These are phyloP conservation scores for Teratosphaeria gauchensis DNA, from an alignment of 2,329 filamentous ascomycete species.

Conservation along the genomic window DNA sequence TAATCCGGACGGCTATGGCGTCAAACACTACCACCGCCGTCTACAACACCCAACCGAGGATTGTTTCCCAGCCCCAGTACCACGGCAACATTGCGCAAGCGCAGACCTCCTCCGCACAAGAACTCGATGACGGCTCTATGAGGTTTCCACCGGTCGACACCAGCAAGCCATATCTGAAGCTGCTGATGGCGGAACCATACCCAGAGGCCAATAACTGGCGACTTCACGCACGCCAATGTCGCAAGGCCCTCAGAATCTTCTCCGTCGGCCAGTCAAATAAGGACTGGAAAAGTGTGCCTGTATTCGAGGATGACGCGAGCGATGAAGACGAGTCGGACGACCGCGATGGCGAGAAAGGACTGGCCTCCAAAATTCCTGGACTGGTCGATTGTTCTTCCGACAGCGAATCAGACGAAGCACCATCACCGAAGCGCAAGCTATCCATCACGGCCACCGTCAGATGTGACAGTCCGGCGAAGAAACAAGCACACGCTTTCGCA, in stretches of 20 bases:
- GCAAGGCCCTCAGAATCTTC: neutral
- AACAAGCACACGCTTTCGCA: neutral
- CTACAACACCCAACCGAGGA: neutral
- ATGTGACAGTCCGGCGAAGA: neutral
- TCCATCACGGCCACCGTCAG: neutral
- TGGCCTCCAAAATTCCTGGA: neutral
- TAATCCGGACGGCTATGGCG: neutral
- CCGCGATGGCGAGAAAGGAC: neutral
- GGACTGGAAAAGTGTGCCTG: neutral
- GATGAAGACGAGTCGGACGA: neutral
- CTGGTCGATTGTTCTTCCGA: neutral
- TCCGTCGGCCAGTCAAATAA: neutral
- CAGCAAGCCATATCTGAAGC: constrained; percentile 1
- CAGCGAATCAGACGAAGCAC: neutral
- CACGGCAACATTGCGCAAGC: neutral
- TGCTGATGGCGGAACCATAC: constrained; percentile 5
- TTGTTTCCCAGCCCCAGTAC: neutral
- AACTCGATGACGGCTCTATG: neutral
- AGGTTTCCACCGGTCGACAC: neutral
- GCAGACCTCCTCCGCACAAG: neutral
- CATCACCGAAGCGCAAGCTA: neutral
- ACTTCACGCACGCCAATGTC: neutral
- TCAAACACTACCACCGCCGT: neutral
- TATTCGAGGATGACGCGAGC: neutral
- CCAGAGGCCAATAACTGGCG: neutral